Conservation (phyloP, 352 stramenopile species). For the Phytophthora hybrid region DNA sequence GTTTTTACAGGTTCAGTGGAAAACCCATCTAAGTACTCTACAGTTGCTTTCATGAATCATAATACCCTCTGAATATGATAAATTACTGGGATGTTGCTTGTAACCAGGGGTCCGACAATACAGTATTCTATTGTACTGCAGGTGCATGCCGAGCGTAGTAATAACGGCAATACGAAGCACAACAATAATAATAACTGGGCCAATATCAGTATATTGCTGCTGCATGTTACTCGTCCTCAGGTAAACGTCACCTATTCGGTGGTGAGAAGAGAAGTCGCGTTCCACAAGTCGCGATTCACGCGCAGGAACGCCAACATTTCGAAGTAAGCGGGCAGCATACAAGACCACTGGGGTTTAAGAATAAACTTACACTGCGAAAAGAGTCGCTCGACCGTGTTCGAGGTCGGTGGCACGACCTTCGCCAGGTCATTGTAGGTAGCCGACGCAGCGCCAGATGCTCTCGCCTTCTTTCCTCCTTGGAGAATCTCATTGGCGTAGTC, state of each 20-base stretch:
- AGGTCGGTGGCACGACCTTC: conserved; percentile 13
- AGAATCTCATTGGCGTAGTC: conserved; percentile 11
- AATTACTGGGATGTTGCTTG: too few species aligned
- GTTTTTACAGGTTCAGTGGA: too few species aligned
- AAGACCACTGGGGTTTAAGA: background rate
- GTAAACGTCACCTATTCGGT: background rate
- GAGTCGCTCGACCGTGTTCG: conserved; percentile 19
- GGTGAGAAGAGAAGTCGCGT: conserved; percentile 3
- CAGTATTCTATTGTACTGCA: conserved; percentile 10
- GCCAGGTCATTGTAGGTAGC: conserved; percentile 10
- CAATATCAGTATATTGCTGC: conserved; percentile 5
- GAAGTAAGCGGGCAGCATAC: conserved; percentile 9
- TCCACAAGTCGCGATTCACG: conserved; percentile 14
- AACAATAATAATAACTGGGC: conserved; percentile 4
- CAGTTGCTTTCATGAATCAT: too few species aligned
- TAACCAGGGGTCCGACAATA: background rate
- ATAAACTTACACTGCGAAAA: conserved; percentile 21
- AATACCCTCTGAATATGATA: too few species aligned
- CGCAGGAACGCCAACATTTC: conserved; percentile 18
- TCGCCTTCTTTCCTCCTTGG: background rate
- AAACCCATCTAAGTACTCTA: too few species aligned
- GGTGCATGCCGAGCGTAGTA: background rate
- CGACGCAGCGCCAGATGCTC: background rate
- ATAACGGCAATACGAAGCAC: conserved; percentile 7
- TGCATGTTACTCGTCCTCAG: background rate